phyloP scores from a whole-genome alignment of 164 flowering plant genomes.

The Warburgia ugandensis region DNA sequence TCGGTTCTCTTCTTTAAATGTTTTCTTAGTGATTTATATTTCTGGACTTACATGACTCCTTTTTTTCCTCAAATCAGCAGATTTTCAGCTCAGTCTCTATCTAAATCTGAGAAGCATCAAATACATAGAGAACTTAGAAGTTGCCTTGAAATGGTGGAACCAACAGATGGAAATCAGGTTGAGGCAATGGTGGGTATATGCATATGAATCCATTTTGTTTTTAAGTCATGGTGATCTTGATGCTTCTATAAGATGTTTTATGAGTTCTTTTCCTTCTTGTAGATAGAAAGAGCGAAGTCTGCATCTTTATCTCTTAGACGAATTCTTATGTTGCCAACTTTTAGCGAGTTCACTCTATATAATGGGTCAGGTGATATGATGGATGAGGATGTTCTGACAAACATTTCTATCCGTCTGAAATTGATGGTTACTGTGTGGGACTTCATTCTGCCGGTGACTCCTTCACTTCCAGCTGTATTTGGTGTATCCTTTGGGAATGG shows the following conservation, averaged over 20 bases:
- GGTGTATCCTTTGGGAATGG: constrained; percentile 68
- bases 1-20: no score
- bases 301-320: constrained; percentile 56
- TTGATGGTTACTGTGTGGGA: constrained; percentile 89
- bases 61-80: constrained; percentile 32
- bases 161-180: constrained; percentile 41
- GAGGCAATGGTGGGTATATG: constrained; percentile 58
- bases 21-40: no score
- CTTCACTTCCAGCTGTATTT: constrained; percentile 96
- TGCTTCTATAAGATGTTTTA: background rate
- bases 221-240: constrained; percentile 1
- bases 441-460: constrained; percentile 71
- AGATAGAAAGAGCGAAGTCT: constrained; percentile 71
- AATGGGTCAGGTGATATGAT: constrained; percentile 75
- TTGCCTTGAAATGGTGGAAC: constrained; percentile 61
- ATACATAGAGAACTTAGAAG: constrained; percentile 48
- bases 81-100: constrained; percentile 32
- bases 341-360: constrained; percentile 58
- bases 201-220: background rate
- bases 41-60: no score
- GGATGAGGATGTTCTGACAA: constrained; percentile 76
- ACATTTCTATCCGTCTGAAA: constrained; percentile 64
- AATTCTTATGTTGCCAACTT: constrained; percentile 54
- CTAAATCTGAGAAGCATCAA: constrained; percentile 57
- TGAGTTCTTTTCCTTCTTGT: constrained; percentile 20